These are phyloP conservation scores for Gypsophila paniculata DNA, from an alignment of 179 eudicot species.

Conservation along the genomic window DNA sequence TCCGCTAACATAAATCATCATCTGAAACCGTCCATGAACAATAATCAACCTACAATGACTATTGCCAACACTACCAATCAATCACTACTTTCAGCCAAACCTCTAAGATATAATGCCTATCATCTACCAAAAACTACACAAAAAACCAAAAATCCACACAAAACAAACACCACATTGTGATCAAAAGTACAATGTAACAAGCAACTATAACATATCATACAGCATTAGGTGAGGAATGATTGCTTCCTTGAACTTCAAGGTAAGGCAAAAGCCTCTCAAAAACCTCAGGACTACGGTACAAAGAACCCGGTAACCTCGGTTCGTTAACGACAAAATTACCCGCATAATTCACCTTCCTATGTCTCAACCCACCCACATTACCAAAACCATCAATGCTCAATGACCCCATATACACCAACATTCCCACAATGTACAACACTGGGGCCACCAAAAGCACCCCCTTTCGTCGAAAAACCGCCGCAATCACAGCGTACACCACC, in stretches of 20 bases:
- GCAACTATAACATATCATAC: constrained; percentile 31
- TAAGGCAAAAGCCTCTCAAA: constrained; percentile 72
- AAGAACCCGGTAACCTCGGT: constrained; percentile 58
- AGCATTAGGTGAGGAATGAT: constrained; percentile 50
- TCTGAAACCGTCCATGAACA: no score
- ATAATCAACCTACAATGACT: no score
- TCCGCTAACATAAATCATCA: no score
- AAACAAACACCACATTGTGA: neutral
- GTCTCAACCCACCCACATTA: constrained; percentile 27
- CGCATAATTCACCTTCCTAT: neutral
- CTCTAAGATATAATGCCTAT: neutral
- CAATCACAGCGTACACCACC: constrained; percentile 49
- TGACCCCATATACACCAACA: constrained; percentile 86
- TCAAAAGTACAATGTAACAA: neutral
- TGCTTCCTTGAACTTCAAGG: constrained; percentile 51
- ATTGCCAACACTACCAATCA: neutral
- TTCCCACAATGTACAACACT: constrained; percentile 68
- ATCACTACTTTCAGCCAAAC: neutral
- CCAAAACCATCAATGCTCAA: constrained; percentile 51
- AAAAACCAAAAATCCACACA: neutral
- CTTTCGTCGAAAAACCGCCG: constrained; percentile 65
- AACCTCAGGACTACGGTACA: constrained; percentile 80
- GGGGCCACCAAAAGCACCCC: constrained; percentile 83
- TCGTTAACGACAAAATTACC: constrained; percentile 47
- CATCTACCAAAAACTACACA: neutral